Base-by-base conservation (phyloP, 208 protist genomes). In the Polymyxa betae region DNA sequence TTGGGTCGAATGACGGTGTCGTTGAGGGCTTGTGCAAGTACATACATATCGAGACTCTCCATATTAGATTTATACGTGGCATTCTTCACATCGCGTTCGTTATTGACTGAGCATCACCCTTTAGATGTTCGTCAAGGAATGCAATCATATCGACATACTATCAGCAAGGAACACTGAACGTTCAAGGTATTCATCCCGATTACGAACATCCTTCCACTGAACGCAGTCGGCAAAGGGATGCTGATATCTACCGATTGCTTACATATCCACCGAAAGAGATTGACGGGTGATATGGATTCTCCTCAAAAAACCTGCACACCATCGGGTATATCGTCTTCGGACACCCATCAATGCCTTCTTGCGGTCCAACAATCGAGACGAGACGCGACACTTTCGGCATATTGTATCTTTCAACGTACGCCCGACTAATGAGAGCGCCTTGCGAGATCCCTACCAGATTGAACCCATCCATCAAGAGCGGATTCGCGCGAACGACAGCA, bases 381-480 rank as follows among this genome's bases (percentile, higher is more conserved):
- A 82, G 72, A 35, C 72, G 72, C 10, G 5, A n/a, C 5, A 82
- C 72, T 82, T n/a, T 5, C 35, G 72, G 72, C 35, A 5, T 5
- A 82, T 82, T 82, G 72, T 82, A 82, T 43, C 72, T 5, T 35
- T 94, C 40, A 0, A 93, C 90, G 88, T 92, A 92, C 5, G 77
- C 92, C 20, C 92, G 92, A 38, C 90, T 41, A 66, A 94, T 91
- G 54, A 93, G 92, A 0, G 52, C 66, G 88, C 93, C 93, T 91
- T 94, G 93, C n/a, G 90, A 92, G 88, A 93, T 93, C 38, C 93
- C 93, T 0, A 94, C 43, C 32, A 91, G 77, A 89, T 94, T 93
- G 90, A 94, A 93, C 20, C 93, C 93, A 49, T 90, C 38, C 38
- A 66, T 24, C 38, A 94, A 92, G 29, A 41, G 90, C 29, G 49